Evolutionary conservation across 2,329 filamentous ascomycete species (phyloP).

Genomic region (Colletotrichum chlorophyti): DNA sequence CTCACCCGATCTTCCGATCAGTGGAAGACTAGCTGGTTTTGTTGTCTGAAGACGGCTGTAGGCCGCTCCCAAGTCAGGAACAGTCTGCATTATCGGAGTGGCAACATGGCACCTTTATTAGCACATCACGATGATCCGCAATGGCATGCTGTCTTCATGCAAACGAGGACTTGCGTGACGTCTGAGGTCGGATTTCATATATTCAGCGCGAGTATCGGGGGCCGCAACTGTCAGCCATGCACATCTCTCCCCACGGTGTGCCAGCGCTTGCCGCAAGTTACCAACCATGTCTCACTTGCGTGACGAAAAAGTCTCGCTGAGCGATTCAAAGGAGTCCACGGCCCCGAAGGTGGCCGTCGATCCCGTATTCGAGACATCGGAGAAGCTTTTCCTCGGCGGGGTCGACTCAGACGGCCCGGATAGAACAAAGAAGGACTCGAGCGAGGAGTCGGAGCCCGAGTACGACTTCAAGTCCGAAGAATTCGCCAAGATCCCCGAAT

Average conservation of each 20-base stretch:
- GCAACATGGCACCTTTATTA: not conserved
- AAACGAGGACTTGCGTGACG: not conserved
- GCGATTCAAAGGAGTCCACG: not conserved
- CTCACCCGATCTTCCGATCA: not conserved
- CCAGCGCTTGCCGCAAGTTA: not conserved
- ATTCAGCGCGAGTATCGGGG: not conserved
- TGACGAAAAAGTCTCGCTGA: not conserved
- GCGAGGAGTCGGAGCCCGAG: constrained; percentile 14
- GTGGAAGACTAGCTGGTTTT: not conserved
- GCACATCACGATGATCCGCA: constrained; percentile 23
- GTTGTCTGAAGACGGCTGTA: not conserved
- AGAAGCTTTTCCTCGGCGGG: constrained; percentile 11
- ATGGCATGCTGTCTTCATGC: constrained; percentile 9
- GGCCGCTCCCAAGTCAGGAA: not conserved
- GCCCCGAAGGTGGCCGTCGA: constrained; percentile 1
- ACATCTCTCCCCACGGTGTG: too few relatives aligned
- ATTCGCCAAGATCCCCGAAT: constrained; percentile 22
- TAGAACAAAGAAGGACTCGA: not conserved
- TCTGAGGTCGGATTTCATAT: not conserved
- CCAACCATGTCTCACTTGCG: constrained; percentile 10
- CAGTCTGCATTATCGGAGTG: constrained; percentile 3
- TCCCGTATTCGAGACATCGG: constrained; percentile 6
- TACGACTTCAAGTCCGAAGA: constrained; percentile 25
- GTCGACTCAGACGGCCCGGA: not conserved
- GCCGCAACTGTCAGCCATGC: not conserved